A percentile compares a stretch with the other conserved stretches of the same genome.
Evolutionary conservation across 345 rosid genomes (phyloP).

Genomic region (Abelmoschus esculentus): DNA sequence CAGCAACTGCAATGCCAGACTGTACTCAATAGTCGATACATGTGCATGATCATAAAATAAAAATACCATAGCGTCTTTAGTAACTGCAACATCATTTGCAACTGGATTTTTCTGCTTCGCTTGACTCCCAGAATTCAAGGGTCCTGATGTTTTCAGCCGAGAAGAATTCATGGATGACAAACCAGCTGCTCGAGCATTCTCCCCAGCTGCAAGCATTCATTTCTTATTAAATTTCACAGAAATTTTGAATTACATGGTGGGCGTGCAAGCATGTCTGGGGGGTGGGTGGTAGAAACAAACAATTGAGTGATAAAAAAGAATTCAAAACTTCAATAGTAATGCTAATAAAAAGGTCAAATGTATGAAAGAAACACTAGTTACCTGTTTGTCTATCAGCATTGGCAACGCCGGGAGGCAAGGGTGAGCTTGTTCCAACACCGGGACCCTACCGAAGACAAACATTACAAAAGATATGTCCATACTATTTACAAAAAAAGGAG

Average conservation of each 20-base stretch:
- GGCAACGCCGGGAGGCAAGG: constrained; percentile 35
- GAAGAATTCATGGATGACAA: constrained; percentile 60
- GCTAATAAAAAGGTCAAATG: neutral
- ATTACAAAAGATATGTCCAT: constrained; percentile 6
- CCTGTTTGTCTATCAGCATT: constrained; percentile 61
- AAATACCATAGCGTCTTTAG: constrained; percentile 55
- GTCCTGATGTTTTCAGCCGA: constrained; percentile 62
- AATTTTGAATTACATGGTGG: neutral
- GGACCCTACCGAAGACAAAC: constrained; percentile 38
- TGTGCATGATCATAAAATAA: neutral
- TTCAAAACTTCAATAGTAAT: neutral
- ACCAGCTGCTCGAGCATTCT: constrained; percentile 38
- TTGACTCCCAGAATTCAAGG: constrained; percentile 46
- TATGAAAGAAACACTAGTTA: constrained; percentile 19
- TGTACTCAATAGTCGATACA: neutral
- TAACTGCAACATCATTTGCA: constrained; percentile 38
- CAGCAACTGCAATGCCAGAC: neutral
- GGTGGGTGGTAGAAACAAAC: neutral
- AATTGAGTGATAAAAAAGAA: neutral
- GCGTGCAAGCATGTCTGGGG: neutral
- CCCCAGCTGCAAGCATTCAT: constrained; percentile 42
- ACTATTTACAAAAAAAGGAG: neutral
- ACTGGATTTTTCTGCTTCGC: constrained; percentile 62
- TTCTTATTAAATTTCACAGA: neutral
- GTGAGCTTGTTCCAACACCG: constrained; percentile 73